Percentiles rank a stretch among this genome's conserved stretches.
These are phyloP conservation scores for Didymella pinodella DNA, from an alignment of 2,329 filamentous ascomycete genomes.

Conservation along the genomic window DNA sequence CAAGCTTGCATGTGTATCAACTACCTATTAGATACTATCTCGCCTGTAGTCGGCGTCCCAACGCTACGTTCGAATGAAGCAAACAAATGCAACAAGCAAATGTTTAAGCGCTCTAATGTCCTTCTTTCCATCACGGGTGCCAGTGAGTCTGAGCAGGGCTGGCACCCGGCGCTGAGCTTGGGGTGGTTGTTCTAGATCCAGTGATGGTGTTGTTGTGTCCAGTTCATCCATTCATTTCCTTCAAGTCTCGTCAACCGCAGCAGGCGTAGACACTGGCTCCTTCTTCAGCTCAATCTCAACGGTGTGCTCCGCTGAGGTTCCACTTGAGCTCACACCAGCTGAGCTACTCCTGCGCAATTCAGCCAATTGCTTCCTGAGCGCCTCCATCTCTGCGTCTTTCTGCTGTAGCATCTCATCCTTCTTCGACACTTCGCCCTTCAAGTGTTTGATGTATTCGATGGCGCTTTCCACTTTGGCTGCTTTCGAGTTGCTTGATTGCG, in stretches of 20 bases:
- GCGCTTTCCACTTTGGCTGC: constrained; percentile 97
- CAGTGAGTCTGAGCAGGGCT: not conserved
- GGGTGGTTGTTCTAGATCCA: not conserved
- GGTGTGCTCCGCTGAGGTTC: not conserved
- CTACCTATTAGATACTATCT: not conserved
- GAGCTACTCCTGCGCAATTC: constrained; percentile 36
- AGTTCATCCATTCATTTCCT: not conserved
- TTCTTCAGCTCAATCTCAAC: constrained; percentile 10
- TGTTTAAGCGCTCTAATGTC: not conserved
- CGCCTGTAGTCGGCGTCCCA: not conserved
- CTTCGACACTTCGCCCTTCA: constrained; percentile 76
- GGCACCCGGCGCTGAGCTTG: not conserved
- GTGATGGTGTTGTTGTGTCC: not conserved
- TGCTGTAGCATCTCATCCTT: constrained; percentile 69
- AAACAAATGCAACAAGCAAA: not conserved
- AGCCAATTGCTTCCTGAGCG: constrained; percentile 60
- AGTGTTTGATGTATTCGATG: constrained; percentile 89
- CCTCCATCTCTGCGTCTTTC: constrained; percentile 68
- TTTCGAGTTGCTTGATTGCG: constrained; percentile 70
- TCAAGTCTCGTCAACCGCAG: constrained; percentile 18
- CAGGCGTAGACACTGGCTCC: constrained; percentile 14
- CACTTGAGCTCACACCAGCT: constrained; percentile 9
- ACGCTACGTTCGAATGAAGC: not conserved
- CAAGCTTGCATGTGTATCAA: constrained; percentile 5
- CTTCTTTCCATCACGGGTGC: not conserved